phyloP scores from a whole-genome alignment of 2,329 filamentous ascomycete genomes.

The Aspergillus jensenii region DNA sequence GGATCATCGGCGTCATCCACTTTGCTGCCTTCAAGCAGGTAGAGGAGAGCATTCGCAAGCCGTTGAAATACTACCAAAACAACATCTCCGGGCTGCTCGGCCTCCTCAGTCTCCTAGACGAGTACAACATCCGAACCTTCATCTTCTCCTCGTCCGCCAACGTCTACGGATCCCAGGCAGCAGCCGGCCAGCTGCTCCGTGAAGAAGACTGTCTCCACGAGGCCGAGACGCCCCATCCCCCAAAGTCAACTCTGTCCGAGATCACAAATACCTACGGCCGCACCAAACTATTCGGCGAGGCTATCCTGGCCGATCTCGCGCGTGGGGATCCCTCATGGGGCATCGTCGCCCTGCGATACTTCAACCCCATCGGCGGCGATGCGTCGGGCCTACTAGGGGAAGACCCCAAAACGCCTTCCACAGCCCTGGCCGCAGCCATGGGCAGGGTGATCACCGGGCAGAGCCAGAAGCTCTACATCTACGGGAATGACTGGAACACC shows the following conservation, averaged over 20 bases:
- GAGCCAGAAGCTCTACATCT: not conserved
- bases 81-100: slow-evolving; percentile 64
- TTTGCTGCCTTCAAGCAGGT: slow-evolving; percentile 68
- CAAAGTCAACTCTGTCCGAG: not conserved
- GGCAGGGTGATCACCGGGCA: not conserved
- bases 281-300: not conserved
- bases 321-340: not conserved
- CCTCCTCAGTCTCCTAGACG: slow-evolving; percentile 56
- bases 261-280: not conserved
- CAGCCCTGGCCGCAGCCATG: not conserved
- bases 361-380: not conserved
- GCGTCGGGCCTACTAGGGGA: not conserved
- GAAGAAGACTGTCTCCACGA: slow-evolving; percentile 58
- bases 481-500: not conserved
- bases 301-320: not conserved
- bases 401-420: not conserved
- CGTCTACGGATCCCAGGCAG: slow-evolving; percentile 59
- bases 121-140: slow-evolving; percentile 62
- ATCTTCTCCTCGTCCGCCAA: slow-evolving; percentile 68
- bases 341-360: not conserved
- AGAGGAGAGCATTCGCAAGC: slow-evolving; percentile 59
- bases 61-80: slow-evolving; percentile 65
- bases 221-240: slow-evolving; percentile 4
- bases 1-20: slow-evolving; percentile 63
- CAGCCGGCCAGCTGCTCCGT: slow-evolving; percentile 39